Evolutionary conservation across 169 alveolate species (phyloP).

Genomic region (Cardiosporidium cionae): DNA sequence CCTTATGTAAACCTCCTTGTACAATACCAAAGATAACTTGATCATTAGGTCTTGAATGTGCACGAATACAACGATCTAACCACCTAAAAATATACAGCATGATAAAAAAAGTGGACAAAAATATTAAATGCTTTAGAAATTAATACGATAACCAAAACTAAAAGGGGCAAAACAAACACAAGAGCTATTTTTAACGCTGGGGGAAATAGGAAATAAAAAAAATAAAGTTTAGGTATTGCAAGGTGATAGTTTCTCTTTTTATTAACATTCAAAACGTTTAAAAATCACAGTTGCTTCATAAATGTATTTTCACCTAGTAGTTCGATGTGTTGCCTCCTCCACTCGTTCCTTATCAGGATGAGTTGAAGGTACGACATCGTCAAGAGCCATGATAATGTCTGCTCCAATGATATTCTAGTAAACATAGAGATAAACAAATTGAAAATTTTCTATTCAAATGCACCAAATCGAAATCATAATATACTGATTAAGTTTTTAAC

Average conservation of each 20-base stretch:
- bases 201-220: background rate
- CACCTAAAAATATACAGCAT: constrained; percentile 1
- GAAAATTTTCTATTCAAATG: background rate
- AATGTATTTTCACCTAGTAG: constrained; percentile 57
- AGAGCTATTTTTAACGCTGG: background rate
- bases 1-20: constrained; percentile 89
- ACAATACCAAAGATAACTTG: constrained; percentile 93
- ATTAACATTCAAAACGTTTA: background rate
- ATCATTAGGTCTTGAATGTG: constrained; percentile 78
- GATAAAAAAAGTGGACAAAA: background rate
- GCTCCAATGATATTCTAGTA: constrained; percentile 88
- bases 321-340: constrained; percentile 80
- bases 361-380: constrained; percentile 88
- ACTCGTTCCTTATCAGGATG: constrained; percentile 51
- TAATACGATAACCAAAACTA: background rate
- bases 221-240: background rate
- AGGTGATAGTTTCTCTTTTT: background rate
- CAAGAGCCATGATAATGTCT: constrained; percentile 96
- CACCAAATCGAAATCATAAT: background rate
- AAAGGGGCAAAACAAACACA: background rate
- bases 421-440: background rate
- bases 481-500: background rate
- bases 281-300: background rate
- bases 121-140: background rate
- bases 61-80: constrained; percentile 90